Percentiles rank a stretch among this genome's conserved stretches.
Conservation (phyloP, 441 rosid genomes). For the Corymbia citriodora region DNA sequence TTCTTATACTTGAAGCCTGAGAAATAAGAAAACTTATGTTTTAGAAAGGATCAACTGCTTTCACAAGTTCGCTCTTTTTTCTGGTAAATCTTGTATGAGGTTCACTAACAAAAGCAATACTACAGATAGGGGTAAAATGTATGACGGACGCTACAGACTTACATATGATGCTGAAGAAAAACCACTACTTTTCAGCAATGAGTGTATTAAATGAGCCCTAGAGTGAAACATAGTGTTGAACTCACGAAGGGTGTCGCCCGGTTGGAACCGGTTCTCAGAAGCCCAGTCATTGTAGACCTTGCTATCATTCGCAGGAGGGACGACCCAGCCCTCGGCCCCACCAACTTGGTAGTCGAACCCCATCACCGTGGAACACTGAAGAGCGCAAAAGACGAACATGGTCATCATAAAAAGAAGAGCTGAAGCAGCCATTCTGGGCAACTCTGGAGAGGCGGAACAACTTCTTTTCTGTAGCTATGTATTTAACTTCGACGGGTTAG, state of each 20-base stretch:
- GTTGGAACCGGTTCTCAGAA: constrained; percentile 70
- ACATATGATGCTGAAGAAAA: not conserved
- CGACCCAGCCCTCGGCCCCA: constrained; percentile 35
- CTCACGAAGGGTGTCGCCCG: constrained; percentile 64
- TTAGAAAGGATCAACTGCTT: not conserved
- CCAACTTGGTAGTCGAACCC: constrained; percentile 49
- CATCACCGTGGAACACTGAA: constrained; percentile 9
- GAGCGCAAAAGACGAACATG: constrained; percentile 1
- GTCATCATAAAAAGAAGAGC: constrained; percentile 1
- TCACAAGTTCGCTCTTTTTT: not conserved
- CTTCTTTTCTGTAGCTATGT: not conserved
- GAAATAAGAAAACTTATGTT: not conserved
- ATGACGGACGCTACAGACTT: not conserved
- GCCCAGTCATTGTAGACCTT: constrained; percentile 68
- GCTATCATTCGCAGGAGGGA: constrained; percentile 26
- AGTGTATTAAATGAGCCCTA: not conserved
- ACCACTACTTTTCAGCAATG: not conserved
- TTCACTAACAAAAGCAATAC: not conserved
- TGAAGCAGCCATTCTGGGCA: not conserved
- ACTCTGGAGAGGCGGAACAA: not conserved
- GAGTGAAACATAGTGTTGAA: not conserved
- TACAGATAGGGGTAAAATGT: not conserved
- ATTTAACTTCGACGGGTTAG: not conserved
- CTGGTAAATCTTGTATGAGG: not conserved
- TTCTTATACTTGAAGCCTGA: constrained; percentile 71